Base-by-base conservation (phyloP, 1,284 basidiomycete species). In the Marasmius sp. region DNA sequence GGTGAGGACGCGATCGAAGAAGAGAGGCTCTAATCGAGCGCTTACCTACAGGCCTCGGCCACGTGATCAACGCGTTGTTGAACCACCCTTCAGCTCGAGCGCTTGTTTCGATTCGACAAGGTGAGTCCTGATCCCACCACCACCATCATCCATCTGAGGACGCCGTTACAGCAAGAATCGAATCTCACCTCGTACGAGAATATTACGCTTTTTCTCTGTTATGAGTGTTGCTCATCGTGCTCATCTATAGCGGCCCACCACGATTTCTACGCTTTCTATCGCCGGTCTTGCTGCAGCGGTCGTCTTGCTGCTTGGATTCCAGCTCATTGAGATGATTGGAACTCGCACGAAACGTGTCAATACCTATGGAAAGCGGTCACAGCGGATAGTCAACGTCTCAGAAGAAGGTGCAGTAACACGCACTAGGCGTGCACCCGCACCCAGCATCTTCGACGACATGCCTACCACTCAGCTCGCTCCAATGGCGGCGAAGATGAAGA, bases 341-440 rank as follows among this genome's bases (percentile, higher is more conserved):
- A 66, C 82, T 60, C 79, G 80, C 65, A 92, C 89, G 11, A 91
- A 89, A 71, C 86, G 89, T 67, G 83, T 92, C 61, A 82, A 81
- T 58, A 75, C 87, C 16, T 92, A 92, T 69, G 89, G 89, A 18
- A 84, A 85, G 65, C 85, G 89, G 59, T 79, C 80, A 27, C 82
- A 83, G 58, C 85, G 89, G 47, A 82, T 92, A 18, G 79, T 92
- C 67, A 83, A 81, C 60, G 80, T 77, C 53, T 77, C 79, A 61
- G 76, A 75, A 61, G 70, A 76, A 41, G 70, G 61, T 45, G 64
- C 53, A 22, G 37, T 36, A 18, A 62, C 53, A 43, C 54, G 52
- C 9, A 57, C 61, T 11, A 52, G 49, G 60, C 52, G 36, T 33
- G 68, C 65, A 59, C 61, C 57, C 43, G 57, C 66, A 38, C 59